Conservation (phyloP, 441 rosid genomes). For the Arabidopsis hybrid region DNA sequence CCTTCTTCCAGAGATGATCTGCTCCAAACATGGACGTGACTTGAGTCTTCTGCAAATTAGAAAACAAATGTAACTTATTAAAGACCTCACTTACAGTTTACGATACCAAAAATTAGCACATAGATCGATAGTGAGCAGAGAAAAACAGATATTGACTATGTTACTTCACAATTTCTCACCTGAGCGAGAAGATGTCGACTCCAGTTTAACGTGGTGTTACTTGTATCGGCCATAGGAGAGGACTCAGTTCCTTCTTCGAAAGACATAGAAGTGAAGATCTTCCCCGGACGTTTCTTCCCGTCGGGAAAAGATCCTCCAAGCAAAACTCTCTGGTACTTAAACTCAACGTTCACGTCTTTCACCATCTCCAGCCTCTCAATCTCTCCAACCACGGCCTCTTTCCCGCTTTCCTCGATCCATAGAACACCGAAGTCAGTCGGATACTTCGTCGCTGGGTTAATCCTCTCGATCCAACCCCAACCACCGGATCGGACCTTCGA, state of each 20-base stretch:
- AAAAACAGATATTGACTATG: background rate
- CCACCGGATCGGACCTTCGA: conserved; percentile 60
- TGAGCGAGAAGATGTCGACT: conserved; percentile 77
- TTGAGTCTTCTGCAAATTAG: conserved; percentile 74
- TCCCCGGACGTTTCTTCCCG: conserved; percentile 86
- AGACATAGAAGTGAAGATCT: conserved; percentile 89
- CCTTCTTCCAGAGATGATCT: conserved; percentile 88
- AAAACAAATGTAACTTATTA: conserved; percentile 16
- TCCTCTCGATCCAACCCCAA: conserved; percentile 92
- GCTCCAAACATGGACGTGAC: conserved; percentile 98
- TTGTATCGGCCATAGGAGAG: conserved; percentile 46
- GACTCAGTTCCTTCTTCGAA: conserved; percentile 57
- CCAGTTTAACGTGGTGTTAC: conserved; percentile 79
- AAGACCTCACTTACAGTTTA: conserved; percentile 16
- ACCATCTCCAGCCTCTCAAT: conserved; percentile 69
- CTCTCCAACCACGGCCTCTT: conserved; percentile 57
- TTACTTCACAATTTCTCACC: conserved; percentile 47
- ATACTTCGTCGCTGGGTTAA: conserved; percentile 73
- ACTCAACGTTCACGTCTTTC: conserved; percentile 83
- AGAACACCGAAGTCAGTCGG: conserved; percentile 90
- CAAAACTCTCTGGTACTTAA: conserved; percentile 70
- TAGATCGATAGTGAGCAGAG: background rate
- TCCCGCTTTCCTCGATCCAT: conserved; percentile 58
- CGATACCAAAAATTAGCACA: conserved; percentile 5
- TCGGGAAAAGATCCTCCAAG: conserved; percentile 69